Evolutionary conservation across 345 rosid species (phyloP).

Genomic region (Pistacia atlantica): DNA sequence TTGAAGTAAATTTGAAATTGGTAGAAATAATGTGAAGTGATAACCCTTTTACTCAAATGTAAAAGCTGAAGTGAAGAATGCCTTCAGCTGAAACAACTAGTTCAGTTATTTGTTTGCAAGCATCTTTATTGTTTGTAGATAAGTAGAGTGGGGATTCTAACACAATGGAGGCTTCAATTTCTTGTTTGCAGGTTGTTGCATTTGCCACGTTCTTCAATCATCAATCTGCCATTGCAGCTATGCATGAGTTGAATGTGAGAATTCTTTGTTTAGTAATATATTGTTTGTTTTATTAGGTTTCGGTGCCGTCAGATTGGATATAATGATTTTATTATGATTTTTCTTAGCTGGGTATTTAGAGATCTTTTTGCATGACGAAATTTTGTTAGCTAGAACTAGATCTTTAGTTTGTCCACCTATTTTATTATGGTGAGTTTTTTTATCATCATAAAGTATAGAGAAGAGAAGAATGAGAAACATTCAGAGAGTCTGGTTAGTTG

Average conservation of each 20-base stretch:
- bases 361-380: background rate
- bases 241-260: conserved; percentile 76
- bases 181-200: conserved; percentile 72
- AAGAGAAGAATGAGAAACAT: background rate
- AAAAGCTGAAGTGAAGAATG: background rate
- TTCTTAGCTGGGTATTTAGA: background rate
- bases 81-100: background rate
- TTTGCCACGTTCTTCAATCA: conserved; percentile 83
- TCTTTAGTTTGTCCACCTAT: background rate
- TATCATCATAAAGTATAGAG: background rate
- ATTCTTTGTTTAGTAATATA: background rate
- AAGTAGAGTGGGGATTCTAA: background rate
- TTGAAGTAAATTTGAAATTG: too few species aligned
- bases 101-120: background rate
- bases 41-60: background rate
- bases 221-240: conserved; percentile 66
- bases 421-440: background rate
- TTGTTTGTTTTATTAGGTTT: background rate
- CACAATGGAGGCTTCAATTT: background rate
- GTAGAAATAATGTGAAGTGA: too few species aligned
- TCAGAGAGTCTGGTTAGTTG: background rate
- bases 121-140: background rate
- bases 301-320: background rate
- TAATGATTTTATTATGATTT: background rate
- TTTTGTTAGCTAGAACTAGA: background rate